These are phyloP conservation scores for Lipomyces spencermartinsiae DNA, from an alignment of 805 yeast genomes.

Conservation along the genomic window DNA sequence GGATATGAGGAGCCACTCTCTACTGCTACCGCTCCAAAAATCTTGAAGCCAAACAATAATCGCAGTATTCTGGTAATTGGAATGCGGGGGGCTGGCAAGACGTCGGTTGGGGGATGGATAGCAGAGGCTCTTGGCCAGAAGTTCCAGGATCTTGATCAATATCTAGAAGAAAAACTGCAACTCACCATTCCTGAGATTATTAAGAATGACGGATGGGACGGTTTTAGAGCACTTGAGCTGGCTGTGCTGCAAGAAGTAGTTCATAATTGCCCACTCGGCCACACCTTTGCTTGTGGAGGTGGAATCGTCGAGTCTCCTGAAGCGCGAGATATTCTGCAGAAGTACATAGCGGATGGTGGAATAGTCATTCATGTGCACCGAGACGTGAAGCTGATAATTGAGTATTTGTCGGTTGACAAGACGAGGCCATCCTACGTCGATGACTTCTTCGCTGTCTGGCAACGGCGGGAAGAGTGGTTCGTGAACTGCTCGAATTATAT, in stretches of 20 bases:
- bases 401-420: slow-evolving; percentile 75
- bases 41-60: slow-evolving; percentile 33
- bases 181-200: slow-evolving; percentile 53
- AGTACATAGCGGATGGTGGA: slow-evolving; percentile 65
- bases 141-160: slow-evolving; percentile 76
- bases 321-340: slow-evolving; percentile 69
- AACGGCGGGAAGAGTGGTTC: slow-evolving; percentile 79
- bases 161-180: slow-evolving; percentile 62
- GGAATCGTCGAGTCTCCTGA: slow-evolving; percentile 83
- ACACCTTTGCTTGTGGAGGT: slow-evolving; percentile 93
- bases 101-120: slow-evolving; percentile 82
- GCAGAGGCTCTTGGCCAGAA: slow-evolving; percentile 70
- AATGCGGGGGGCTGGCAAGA: slow-evolving; percentile 98
- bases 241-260: slow-evolving; percentile 60
- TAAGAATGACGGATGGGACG: slow-evolving; percentile 83
- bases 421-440: slow-evolving; percentile 86
- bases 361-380: slow-evolving; percentile 91
- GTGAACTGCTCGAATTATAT: slow-evolving; percentile 76
- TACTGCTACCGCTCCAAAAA: slow-evolving; percentile 11
- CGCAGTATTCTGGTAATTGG: slow-evolving; percentile 60
- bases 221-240: slow-evolving; percentile 73
- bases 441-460: slow-evolving; percentile 84
- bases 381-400: slow-evolving; percentile 77
- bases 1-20: slow-evolving; percentile 54
- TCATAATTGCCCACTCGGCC: slow-evolving; percentile 53